These are phyloP conservation scores for Phenoliferia sp. DNA, from an alignment of 1,284 basidiomycete species.

Conservation along the genomic window DNA sequence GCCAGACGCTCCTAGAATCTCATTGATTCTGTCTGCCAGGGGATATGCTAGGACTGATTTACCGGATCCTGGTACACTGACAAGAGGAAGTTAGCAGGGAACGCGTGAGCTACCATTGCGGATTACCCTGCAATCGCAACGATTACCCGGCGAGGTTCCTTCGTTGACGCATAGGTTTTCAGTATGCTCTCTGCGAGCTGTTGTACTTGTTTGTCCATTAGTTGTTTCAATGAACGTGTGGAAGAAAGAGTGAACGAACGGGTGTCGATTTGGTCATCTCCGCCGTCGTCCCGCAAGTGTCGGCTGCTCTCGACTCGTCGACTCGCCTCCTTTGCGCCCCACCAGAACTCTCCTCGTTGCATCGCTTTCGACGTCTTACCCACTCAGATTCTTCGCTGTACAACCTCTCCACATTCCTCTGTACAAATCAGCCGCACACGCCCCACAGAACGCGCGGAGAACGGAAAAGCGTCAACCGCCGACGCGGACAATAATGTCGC, in stretches of 20 bases:
- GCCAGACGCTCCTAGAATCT: constrained; percentile 6
- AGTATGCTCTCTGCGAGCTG: neutral
- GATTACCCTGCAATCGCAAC: neutral
- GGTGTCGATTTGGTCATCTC: neutral
- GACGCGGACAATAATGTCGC: no score
- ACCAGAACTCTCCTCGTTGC: no score
- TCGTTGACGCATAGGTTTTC: neutral
- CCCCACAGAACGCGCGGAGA: no score
- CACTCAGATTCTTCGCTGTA: no score
- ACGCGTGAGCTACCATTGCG: neutral
- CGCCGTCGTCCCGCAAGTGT: neutral
- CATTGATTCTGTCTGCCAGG: constrained; percentile 54
- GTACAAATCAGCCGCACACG: no score
- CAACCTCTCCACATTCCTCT: no score
- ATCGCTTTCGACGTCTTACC: no score
- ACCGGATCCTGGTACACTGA: constrained; percentile 66
- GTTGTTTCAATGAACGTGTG: neutral
- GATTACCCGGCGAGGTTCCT: neutral
- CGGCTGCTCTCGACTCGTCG: neutral
- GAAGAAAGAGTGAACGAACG: neutral
- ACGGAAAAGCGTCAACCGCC: no score
- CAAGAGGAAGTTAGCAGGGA: neutral
- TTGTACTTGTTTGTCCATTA: neutral
- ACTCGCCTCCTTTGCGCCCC: no score
- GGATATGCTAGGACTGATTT: constrained; percentile 66